A percentile compares a stretch with the other conserved stretches of the same genome.
phyloP scores from a whole-genome alignment of 2,329 filamentous ascomycete genomes.

The Ilyonectria destructans region DNA sequence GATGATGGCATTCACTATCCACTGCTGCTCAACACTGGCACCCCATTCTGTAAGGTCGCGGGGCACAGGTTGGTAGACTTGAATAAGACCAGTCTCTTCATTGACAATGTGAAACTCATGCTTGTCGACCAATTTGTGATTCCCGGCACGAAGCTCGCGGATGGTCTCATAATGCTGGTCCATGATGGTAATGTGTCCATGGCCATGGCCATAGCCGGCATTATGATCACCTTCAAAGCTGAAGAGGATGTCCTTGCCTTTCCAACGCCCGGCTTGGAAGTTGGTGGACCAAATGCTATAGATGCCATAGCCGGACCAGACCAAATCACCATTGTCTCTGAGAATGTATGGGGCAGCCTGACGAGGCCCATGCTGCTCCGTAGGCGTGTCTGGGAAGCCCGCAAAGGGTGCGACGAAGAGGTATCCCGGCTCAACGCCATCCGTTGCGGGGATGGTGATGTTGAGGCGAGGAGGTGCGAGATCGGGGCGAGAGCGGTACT shows the following conservation, averaged over 20 bases:
- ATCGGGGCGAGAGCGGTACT: slow-evolving; percentile 46
- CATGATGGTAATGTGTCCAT: slow-evolving; percentile 69
- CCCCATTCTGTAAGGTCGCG: slow-evolving; percentile 63
- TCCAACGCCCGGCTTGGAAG: slow-evolving; percentile 67
- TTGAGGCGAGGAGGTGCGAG: slow-evolving; percentile 55
- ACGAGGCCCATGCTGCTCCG: slow-evolving; percentile 62
- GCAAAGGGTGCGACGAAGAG: slow-evolving; percentile 62
- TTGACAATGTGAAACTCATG: slow-evolving; percentile 71
- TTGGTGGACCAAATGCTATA: slow-evolving; percentile 69
- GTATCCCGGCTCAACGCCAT: slow-evolving; percentile 60
- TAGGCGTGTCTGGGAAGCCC: slow-evolving; percentile 54
- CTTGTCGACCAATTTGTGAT: slow-evolving; percentile 67
- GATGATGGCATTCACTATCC: slow-evolving; percentile 70
- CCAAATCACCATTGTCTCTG: slow-evolving; percentile 67
- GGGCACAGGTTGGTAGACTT: slow-evolving; percentile 68
- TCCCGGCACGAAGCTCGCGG: slow-evolving; percentile 66
- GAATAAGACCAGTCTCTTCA: slow-evolving; percentile 68
- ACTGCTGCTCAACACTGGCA: slow-evolving; percentile 64
- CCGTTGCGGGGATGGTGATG: slow-evolving; percentile 61
- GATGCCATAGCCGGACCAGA: slow-evolving; percentile 71
- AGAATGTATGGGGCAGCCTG: slow-evolving; percentile 72
- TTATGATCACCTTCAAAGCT: slow-evolving; percentile 70
- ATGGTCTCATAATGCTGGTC: slow-evolving; percentile 70
- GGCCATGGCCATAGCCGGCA: slow-evolving; percentile 66
- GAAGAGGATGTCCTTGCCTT: slow-evolving; percentile 68